Percentiles rank a stretch among this genome's conserved stretches.
phyloP scores from a whole-genome alignment of 2,329 filamentous ascomycete genomes.

The Neopestalotiopsis sp. region DNA sequence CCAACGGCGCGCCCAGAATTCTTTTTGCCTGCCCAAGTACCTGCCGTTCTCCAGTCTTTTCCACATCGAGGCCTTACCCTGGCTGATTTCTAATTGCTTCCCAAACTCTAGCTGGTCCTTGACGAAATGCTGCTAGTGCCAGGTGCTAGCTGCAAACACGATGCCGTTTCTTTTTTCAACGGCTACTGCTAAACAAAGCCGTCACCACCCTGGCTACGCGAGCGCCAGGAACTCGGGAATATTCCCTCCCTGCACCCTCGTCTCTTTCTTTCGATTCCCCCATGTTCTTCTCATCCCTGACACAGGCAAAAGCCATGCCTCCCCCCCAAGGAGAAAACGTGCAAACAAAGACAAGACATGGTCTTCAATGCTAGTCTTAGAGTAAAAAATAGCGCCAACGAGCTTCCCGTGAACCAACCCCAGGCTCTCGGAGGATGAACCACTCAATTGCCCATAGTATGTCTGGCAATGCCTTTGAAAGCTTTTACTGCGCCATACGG shows the following conservation, averaged over 20 bases:
- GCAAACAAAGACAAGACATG: conserved; percentile 7
- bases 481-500: not conserved
- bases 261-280: not conserved
- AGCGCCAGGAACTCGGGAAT: conserved; percentile 17
- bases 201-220: conserved; percentile 14
- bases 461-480: not conserved
- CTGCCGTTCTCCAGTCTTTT: not conserved
- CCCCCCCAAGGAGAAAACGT: conserved; percentile 11
- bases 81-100: conserved; percentile 10
- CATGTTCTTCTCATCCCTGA: conserved; percentile 3
- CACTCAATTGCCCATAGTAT: not conserved
- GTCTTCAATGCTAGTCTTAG: conserved; percentile 12
- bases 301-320: conserved; percentile 6
- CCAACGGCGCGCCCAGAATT: conserved; percentile 11
- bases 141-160: not conserved
- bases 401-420: not conserved
- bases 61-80: conserved; percentile 13
- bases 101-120: conserved; percentile 16
- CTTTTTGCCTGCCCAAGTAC: conserved; percentile 5
- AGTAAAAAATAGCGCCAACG: conserved; percentile 19
- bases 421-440: not conserved
- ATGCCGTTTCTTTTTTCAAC: conserved; percentile 11
- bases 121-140: not conserved
- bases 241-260: conserved; percentile 6
- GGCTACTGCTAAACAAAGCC: conserved; percentile 14